phyloP scores from a whole-genome alignment of 75 land plant species.

The Chamaecyparis obtusa region DNA sequence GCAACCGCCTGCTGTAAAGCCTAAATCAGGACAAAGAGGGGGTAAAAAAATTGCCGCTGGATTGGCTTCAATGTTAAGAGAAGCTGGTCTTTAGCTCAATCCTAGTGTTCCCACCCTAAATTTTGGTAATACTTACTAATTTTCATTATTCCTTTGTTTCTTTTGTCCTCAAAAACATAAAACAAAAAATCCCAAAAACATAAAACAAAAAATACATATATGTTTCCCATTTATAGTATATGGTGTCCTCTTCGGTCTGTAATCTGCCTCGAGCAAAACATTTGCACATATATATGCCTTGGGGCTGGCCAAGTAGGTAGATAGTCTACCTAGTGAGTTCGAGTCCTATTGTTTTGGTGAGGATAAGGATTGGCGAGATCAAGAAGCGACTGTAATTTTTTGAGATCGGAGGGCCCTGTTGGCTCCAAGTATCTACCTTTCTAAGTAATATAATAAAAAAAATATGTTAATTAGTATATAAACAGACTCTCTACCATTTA shows the following conservation, averaged over 20 bases:
- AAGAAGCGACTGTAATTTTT: constrained; percentile 16
- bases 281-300: neutral
- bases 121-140: constrained; percentile 10
- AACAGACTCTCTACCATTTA: neutral
- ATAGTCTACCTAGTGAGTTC: neutral
- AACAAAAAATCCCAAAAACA: neutral
- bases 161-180: neutral
- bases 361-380: neutral
- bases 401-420: constrained; percentile 1
- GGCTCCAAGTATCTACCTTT: neutral
- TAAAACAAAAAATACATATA: neutral
- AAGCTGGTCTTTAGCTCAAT: constrained; percentile 15
- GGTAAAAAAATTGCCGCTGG: constrained; percentile 42
- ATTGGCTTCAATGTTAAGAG: constrained; percentile 51
- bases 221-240: neutral
- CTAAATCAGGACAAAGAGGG: constrained; percentile 24
- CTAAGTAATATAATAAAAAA: neutral
- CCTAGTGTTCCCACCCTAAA: neutral
- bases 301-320: neutral
- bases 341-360: constrained; percentile 7
- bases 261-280: constrained; percentile 4
- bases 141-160: neutral
- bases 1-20: constrained; percentile 48
- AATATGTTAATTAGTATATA: neutral
- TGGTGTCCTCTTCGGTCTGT: constrained; percentile 11